Base-by-base conservation (phyloP, 164 flowering plant genomes). In the Echeveria elegans region DNA sequence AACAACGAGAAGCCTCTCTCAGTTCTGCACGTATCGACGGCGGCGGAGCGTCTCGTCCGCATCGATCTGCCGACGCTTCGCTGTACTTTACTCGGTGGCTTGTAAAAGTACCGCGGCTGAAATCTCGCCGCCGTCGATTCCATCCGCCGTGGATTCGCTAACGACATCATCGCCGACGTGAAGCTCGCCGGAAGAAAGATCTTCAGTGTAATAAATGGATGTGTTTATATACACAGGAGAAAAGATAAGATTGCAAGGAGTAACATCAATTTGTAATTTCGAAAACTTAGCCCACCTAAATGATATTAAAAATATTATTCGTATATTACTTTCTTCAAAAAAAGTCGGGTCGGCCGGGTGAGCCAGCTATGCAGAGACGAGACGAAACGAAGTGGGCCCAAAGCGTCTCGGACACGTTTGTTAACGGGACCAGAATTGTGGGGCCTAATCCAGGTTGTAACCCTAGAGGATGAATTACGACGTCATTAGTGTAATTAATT, bases 31-130 rank as follows among this genome's bases (percentile, higher is more conserved):
- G 83, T 37, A 52, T 62, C n/a, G n/a, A n/a, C n/a, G n/a, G n/a
- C n/a, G n/a, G n/a, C 83, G 26, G 97, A 89, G 16, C 94, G 88
- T 30, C 88, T 69, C 4, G 97, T 91, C 5, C 97, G 78, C 97
- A 89, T 91, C 48, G 93, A 91, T 4, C 92, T 87, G 68, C 86
- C 96, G 32, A 66, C 31, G 14, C 77, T 64, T 0, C 87, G 79
- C 66, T 71, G 69, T 14, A 72, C 64, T 52, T 72, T 78, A 16
- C 80, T 47, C 2, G 80, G 63, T 34, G 75, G 50, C 30, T 41
- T 6, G 67, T 68, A 76, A 58, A 64, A 66, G 58, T 23, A 52
- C 10, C 28, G 58, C 58, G 58, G 58, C 58, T 48, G 53, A 7
- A 19, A 19, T 24, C 23, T 19, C 24, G 53, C 23, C 23, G 53